Evolutionary conservation across 805 yeast species (phyloP).

Genomic region (Grigorovia yakushimaensis): DNA sequence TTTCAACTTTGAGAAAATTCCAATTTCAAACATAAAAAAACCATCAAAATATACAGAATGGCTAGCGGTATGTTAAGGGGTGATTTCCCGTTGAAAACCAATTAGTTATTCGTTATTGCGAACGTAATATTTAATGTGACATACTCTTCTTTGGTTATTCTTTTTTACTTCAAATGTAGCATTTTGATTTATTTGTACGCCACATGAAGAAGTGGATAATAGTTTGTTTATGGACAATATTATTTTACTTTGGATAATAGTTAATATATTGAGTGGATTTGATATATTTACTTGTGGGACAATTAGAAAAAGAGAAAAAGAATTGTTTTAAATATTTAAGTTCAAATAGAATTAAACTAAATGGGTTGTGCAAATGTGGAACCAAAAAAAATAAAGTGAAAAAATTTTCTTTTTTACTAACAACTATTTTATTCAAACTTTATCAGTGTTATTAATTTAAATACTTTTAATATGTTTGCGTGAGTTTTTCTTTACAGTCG

Average conservation of each 20-base stretch:
- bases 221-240: background rate
- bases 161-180: too few species aligned
- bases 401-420: background rate
- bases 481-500: slow-evolving; percentile 8
- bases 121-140: background rate
- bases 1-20: too few species aligned
- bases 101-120: slow-evolving; percentile 24
- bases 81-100: slow-evolving; percentile 33
- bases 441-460: background rate
- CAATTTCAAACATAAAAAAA: too few species aligned
- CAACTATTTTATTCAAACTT: background rate
- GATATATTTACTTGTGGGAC: background rate
- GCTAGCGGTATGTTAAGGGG: slow-evolving; percentile 34
- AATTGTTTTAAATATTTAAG: too few species aligned
- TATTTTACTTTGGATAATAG: background rate
- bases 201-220: background rate
- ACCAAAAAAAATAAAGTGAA: too few species aligned
- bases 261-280: background rate
- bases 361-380: background rate
- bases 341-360: background rate
- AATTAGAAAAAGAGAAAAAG: background rate
- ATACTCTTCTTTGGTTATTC: background rate
- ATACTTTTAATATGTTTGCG: background rate
- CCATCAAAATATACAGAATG: slow-evolving; percentile 22
- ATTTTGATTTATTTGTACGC: too few species aligned